These are phyloP conservation scores for Vanrija sp. DNA, from an alignment of 1,284 basidiomycete species.

Conservation along the genomic window DNA sequence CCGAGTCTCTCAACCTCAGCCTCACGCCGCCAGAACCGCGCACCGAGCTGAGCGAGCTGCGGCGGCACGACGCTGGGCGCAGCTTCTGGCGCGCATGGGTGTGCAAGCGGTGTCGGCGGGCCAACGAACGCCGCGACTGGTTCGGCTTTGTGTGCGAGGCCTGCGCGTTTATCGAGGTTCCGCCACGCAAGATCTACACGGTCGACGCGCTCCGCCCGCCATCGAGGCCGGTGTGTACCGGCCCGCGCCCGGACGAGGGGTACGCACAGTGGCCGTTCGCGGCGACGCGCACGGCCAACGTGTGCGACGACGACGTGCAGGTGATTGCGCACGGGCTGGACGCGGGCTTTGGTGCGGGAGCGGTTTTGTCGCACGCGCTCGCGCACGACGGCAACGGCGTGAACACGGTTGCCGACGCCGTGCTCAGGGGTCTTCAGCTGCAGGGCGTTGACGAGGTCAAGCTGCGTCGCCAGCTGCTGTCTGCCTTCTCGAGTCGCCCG, in stretches of 20 bases:
- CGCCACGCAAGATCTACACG: constrained; percentile 20
- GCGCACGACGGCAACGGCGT: constrained; percentile 12
- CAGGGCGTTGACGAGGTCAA: constrained; percentile 19
- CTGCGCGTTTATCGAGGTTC: constrained; percentile 18
- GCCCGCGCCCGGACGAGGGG: constrained; percentile 31
- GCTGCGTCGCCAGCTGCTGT: constrained; percentile 19
- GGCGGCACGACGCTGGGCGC: constrained; percentile 18
- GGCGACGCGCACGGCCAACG: constrained; percentile 15
- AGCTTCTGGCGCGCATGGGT: constrained; percentile 41
- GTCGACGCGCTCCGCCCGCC: constrained; percentile 23
- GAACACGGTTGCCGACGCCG: background rate
- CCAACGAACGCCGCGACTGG: constrained; percentile 40
- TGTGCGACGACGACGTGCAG: constrained; percentile 38
- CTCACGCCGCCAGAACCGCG: constrained; percentile 21
- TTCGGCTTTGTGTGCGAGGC: constrained; percentile 36
- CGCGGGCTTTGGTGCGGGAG: constrained; percentile 10
- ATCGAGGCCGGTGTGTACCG: constrained; percentile 27
- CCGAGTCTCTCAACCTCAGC: constrained; percentile 23
- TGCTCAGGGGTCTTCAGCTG: constrained; percentile 14
- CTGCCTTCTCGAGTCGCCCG: background rate
- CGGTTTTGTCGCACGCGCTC: constrained; percentile 30
- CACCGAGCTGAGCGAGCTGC: constrained; percentile 4
- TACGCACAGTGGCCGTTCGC: constrained; percentile 19
- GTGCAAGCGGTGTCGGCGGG: constrained; percentile 34
- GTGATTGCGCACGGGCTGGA: constrained; percentile 27